Evolutionary conservation across 257 asterid species (phyloP), one percentile per base, ranked within the genome.

Genomic region (Solanum piurae): DNA sequence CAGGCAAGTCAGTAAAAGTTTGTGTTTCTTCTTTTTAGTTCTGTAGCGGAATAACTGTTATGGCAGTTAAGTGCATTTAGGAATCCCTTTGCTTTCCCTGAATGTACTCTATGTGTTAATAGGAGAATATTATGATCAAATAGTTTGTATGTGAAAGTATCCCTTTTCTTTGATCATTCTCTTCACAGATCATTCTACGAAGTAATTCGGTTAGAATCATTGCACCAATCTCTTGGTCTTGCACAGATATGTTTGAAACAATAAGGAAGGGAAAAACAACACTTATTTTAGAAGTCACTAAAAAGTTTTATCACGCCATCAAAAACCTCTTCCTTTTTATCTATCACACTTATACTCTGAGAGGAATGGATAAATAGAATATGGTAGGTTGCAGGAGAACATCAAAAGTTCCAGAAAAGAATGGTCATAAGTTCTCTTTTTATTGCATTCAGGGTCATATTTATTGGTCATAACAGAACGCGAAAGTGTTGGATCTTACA

Each of bases 401-500:
- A 16, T 46, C 40, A 18, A 38, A 9, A 25, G 36, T 80, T 49
- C 68, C 40, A 29, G 29, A 46, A 80, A 80, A 27, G 42, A 80
- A 80, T 80, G 68, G 11, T 10, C 68, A 80, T 46, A 46, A 86
- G 23, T 86, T 31, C 66, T n/a, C 33, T 29, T 38, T 86, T 86
- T 75, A 31, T 68, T 91, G 86, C 90, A 86, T 90, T 87, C 85
- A 97, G 99, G 99, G 66, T 92, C 98, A 68, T 95, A 95, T 91
- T 87, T 97, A 84, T 89, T 95, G 62, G 96, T 94, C 86, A 93
- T 97, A 85, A 94, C 95, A 21, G 99, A 94, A 83, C 98, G 98
- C 21, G 95, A 93, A 91, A 92, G 95, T 87, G 96, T 93, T 89
- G 99, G 99, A 86, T 90, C 92, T 90, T 93, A 94, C 89, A 75